Evolutionary conservation across 345 rosid genomes (phyloP), one percentile per base, ranked within the genome.

Genomic region (Eucalyptus microcorys): DNA sequence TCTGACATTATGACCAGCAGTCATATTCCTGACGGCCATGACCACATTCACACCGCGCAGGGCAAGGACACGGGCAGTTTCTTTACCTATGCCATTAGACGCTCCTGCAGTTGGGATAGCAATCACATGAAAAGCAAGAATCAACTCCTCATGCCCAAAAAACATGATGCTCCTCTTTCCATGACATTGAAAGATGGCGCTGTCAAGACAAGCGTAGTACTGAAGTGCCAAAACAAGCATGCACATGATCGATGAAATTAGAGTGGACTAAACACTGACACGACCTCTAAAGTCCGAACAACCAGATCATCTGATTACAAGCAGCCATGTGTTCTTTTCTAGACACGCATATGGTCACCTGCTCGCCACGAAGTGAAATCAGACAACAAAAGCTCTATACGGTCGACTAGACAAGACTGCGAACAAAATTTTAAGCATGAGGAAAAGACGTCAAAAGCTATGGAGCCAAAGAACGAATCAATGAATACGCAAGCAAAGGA

Each of bases 51-150:
- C 96, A 87, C 96, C 99, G 14, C 96, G 97, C 89, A 94, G 89
- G 21, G 98, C 98, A 87, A 96, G 97, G 87, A 96, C 97, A 22
- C 98, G 94, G 0, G 94, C 87, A 4, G 99, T 97, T 92, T 96
- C 98, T 52, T 89, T 85, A 7, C 97, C 97, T 87, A 97, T 94
- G 85, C 98, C 98, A 88, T 97, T 96, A 26, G 98, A 95, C 87
- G 97, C 97, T 92, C 97, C 98, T 97, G 88, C 66, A 85, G 34
- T 32, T 14, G 61, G 45, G 52, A 50, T 34, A 43, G 8, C 42
- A 26, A 52, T 49, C 24, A 21, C 45, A 86, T 11, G n/a, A 34
- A 37, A 42, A 86, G 30, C 43, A 12, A 86, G 61, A 50, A 32
- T n/a, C 42, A 86, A 50, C 53, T 34, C 43, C 48, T 85, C 47